These are phyloP conservation scores for Senna siamea DNA, from an alignment of 306 rosid species.

Conservation along the genomic window DNA sequence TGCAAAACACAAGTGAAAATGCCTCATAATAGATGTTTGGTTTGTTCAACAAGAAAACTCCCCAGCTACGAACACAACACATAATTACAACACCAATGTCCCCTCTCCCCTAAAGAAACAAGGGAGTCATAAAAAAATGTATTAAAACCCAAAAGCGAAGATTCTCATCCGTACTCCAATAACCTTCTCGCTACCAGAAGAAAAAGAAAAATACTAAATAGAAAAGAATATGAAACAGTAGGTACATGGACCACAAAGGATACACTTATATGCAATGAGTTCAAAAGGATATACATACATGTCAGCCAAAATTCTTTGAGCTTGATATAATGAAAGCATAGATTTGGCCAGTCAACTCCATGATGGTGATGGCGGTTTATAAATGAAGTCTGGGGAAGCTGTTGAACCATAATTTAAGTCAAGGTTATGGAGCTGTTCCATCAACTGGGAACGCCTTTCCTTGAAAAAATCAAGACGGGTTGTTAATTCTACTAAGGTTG, in stretches of 20 bases:
- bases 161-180: conserved; percentile 53
- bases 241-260: conserved; percentile 36
- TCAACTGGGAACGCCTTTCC: conserved; percentile 96
- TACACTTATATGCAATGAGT: conserved; percentile 46
- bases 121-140: conserved; percentile 12
- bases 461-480: conserved; percentile 99
- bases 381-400: conserved; percentile 77
- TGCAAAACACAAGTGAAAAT: conserved; percentile 35
- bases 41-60: conserved; percentile 44
- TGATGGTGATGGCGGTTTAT: conserved; percentile 87
- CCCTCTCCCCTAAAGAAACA: conserved; percentile 43
- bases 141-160: conserved; percentile 28
- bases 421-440: conserved; percentile 99
- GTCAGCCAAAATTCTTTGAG: conserved; percentile 50
- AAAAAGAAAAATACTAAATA: conserved; percentile 24
- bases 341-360: conserved; percentile 80
- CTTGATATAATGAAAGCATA: conserved; percentile 44
- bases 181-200: conserved; percentile 49
- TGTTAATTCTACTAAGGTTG: conserved; percentile 86
- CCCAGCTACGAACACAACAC: conserved; percentile 50
- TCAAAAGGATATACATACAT: conserved; percentile 34
- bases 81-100: conserved; percentile 50
- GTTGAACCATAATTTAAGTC: conserved; percentile 90
- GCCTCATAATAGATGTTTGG: conserved; percentile 36
- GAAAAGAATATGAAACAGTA: conserved; percentile 45